These are phyloP conservation scores for Coccomyxa subellipsoidea DNA, from an alignment of 163 green algal species.

Conservation along the genomic window DNA sequence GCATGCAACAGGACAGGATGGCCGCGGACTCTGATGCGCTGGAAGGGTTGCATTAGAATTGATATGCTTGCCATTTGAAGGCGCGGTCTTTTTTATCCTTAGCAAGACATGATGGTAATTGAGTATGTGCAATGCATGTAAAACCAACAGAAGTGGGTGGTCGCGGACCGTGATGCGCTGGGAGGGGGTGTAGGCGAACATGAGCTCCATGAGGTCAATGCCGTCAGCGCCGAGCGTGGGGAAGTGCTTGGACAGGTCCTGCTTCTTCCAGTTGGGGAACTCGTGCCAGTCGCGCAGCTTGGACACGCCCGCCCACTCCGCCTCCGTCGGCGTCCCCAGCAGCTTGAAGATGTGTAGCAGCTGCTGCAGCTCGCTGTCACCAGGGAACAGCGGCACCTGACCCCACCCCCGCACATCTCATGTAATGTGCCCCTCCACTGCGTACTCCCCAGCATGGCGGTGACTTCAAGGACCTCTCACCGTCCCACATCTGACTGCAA, in stretches of 20 bases:
- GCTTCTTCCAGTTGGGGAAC: slow-evolving; percentile 88
- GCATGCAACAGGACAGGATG: too few species aligned
- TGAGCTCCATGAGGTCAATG: slow-evolving; percentile 85
- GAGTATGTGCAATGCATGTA: too few species aligned
- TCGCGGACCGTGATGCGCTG: slow-evolving; percentile 82
- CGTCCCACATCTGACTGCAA: too few species aligned
- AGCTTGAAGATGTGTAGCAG: slow-evolving; percentile 99
- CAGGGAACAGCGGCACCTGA: slow-evolving; percentile 92
- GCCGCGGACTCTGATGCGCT: too few species aligned
- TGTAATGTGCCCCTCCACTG: too few species aligned
- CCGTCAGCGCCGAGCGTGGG: slow-evolving; percentile 74
- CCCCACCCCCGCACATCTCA: too few species aligned
- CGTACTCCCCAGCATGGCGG: too few species aligned
- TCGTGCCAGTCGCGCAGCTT: slow-evolving; percentile 97
- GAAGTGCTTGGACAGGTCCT: slow-evolving; percentile 80
- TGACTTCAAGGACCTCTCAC: too few species aligned
- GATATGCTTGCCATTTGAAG: too few species aligned
- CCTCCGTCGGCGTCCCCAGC: slow-evolving; percentile 91
- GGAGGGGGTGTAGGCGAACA: slow-evolving; percentile 90
- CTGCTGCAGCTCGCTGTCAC: slow-evolving; percentile 97
- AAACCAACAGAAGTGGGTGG: not conserved
- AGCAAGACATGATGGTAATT: too few species aligned
- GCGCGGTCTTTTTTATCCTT: too few species aligned
- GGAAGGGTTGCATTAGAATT: too few species aligned
- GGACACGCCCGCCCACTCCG: slow-evolving; percentile 92